Conservation (phyloP, 805 yeast species). For the Myxozyma lipomycoides region DNA sequence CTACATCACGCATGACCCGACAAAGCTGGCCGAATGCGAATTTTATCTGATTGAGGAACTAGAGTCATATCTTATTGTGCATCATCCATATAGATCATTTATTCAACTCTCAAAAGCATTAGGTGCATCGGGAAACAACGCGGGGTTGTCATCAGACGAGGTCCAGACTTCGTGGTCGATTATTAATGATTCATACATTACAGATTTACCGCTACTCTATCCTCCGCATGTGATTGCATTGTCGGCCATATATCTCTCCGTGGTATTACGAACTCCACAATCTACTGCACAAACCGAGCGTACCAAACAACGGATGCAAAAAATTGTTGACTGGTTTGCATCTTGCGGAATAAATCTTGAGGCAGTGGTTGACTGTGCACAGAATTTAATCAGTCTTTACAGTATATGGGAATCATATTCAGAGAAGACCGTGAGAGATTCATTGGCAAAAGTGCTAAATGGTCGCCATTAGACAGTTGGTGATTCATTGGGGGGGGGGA, state of each 20-base stretch:
- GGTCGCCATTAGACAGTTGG: not conserved
- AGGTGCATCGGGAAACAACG: conserved; percentile 33
- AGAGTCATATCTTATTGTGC: conserved; percentile 41
- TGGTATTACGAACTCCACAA: conserved; percentile 48
- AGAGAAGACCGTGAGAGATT: conserved; percentile 48
- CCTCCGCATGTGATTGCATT: conserved; percentile 90
- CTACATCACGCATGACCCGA: conserved; percentile 83
- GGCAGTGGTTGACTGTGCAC: conserved; percentile 75
- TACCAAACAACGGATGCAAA: conserved; percentile 47
- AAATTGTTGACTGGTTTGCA: conserved; percentile 63
- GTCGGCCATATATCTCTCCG: conserved; percentile 73
- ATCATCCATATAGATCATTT: conserved; percentile 43
- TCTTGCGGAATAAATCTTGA: conserved; percentile 71
- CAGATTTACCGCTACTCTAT: conserved; percentile 74
- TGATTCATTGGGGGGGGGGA: too few species aligned
- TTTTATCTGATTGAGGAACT: conserved; percentile 88
- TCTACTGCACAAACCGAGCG: conserved; percentile 29
- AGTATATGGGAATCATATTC: conserved; percentile 85
- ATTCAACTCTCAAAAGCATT: conserved; percentile 45
- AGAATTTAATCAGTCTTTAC: conserved; percentile 75
- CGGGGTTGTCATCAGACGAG: conserved; percentile 47
- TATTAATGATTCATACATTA: conserved; percentile 82
- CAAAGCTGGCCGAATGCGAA: conserved; percentile 92
- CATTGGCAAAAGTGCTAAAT: conserved; percentile 8
- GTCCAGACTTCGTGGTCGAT: conserved; percentile 84